Conservation (phyloP, 2,329 filamentous ascomycete species). For the Aspergillus ruber region DNA sequence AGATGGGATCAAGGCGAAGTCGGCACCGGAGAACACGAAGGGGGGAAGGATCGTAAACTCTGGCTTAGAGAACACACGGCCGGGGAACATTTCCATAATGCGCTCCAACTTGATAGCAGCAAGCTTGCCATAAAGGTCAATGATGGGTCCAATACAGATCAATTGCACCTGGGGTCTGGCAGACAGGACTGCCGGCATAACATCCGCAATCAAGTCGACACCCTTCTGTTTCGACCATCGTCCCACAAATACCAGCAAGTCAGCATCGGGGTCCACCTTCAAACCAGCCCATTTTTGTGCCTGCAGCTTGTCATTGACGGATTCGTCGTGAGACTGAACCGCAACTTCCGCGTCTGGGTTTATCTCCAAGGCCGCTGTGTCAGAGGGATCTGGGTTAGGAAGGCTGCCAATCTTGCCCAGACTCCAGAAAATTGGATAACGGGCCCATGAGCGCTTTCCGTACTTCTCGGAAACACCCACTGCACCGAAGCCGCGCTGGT, state of each 20-base stretch:
- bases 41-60: slow-evolving; percentile 61
- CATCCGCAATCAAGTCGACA: slow-evolving; percentile 61
- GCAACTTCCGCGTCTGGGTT: slow-evolving; percentile 45
- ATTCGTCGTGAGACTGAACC: slow-evolving; percentile 48
- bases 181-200: slow-evolving; percentile 58
- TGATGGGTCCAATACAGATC: slow-evolving; percentile 58
- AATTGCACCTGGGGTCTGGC: slow-evolving; percentile 55
- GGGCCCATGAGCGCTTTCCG: slow-evolving; percentile 59
- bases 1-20: slow-evolving; percentile 62
- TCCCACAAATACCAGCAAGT: slow-evolving; percentile 63
- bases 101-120: slow-evolving; percentile 58
- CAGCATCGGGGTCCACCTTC: slow-evolving; percentile 54
- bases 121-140: slow-evolving; percentile 63
- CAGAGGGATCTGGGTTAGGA: slow-evolving; percentile 60
- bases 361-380: slow-evolving; percentile 56
- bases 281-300: slow-evolving; percentile 64
- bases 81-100: slow-evolving; percentile 61
- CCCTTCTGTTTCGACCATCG: slow-evolving; percentile 66
- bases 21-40: slow-evolving; percentile 61
- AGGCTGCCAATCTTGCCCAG: slow-evolving; percentile 56
- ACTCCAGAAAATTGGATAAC: slow-evolving; percentile 65
- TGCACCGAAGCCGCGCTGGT: slow-evolving; percentile 62
- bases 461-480: slow-evolving; percentile 65
- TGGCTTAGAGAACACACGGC: slow-evolving; percentile 59
- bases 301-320: slow-evolving; percentile 50